phyloP scores from a whole-genome alignment of 768 basidiomycete species.

The Lactifluus volemus region DNA sequence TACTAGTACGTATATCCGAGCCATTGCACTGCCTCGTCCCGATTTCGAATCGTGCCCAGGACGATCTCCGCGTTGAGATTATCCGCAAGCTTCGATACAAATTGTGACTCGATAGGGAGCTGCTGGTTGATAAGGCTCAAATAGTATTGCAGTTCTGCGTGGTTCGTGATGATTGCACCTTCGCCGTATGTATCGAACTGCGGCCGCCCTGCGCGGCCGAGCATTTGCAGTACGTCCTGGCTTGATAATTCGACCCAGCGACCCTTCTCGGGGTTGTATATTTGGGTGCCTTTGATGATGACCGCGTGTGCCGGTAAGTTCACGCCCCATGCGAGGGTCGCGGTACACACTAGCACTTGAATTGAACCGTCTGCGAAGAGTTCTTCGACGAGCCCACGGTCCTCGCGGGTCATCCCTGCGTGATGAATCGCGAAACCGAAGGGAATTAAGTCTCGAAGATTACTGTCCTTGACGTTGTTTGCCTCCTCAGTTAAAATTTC shows the following conservation, averaged over 20 bases:
- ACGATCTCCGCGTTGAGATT: conserved; percentile 98
- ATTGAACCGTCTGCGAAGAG: conserved; percentile 88
- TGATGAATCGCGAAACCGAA: conserved; percentile 99
- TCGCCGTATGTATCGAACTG: conserved; percentile 97
- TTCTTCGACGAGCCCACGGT: conserved; percentile 88
- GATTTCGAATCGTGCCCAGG: conserved; percentile 85
- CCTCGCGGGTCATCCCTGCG: conserved; percentile 90
- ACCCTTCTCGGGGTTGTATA: conserved; percentile 98
- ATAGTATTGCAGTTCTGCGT: conserved; percentile 95
- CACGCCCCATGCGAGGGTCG: conserved; percentile 98
- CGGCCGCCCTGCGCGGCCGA: conserved; percentile 93
- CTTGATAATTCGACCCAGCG: conserved; percentile 93
- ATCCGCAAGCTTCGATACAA: conserved; percentile 86
- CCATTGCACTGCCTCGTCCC: conserved; percentile 98
- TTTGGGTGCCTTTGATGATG: conserved; percentile 99
- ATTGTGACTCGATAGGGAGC: conserved; percentile 94
- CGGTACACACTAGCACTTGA: conserved; percentile 93
- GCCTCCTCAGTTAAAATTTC: conserved; percentile 86
- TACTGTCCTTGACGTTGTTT: conserved; percentile 69
- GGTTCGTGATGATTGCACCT: conserved; percentile 98
- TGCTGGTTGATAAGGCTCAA: conserved; percentile 93
- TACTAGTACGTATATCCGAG: conserved; percentile 82
- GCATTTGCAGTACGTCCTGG: conserved; percentile 98
- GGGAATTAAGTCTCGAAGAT: conserved; percentile 82
- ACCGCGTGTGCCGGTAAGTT: conserved; percentile 96